Evolutionary conservation across 2,329 filamentous ascomycete genomes (phyloP).

Genomic region (Sphaceloma murrayae): DNA sequence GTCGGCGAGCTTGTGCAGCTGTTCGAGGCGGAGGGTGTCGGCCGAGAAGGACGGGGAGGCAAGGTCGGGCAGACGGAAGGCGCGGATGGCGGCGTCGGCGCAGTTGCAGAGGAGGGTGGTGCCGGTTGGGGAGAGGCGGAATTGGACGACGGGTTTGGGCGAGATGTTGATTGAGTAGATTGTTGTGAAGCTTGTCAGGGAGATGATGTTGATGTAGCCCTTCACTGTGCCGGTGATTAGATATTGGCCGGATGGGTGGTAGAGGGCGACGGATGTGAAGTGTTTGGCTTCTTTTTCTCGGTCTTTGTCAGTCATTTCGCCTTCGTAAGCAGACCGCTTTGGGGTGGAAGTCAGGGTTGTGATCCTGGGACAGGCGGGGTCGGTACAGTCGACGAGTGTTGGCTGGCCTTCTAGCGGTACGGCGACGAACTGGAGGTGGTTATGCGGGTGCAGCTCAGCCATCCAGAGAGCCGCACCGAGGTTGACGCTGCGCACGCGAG

Average conservation of each 20-base stretch:
- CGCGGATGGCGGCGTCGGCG: constrained; percentile 88
- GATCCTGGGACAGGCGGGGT: constrained; percentile 49
- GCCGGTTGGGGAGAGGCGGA: constrained; percentile 76
- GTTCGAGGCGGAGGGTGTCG: constrained; percentile 76
- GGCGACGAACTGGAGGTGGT: constrained; percentile 77
- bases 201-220: constrained; percentile 92
- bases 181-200: constrained; percentile 66
- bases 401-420: constrained; percentile 92
- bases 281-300: constrained; percentile 88
- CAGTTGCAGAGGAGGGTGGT: constrained; percentile 85
- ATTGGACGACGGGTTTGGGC: constrained; percentile 74
- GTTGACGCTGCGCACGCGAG: constrained; percentile 69
- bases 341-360: constrained; percentile 52
- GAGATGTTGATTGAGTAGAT: constrained; percentile 87
- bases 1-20: constrained; percentile 98
- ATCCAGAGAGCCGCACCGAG: constrained; percentile 93
- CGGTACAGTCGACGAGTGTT: constrained; percentile 61
- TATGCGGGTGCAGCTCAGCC: constrained; percentile 84
- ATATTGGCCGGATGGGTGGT: constrained; percentile 74
- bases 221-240: constrained; percentile 91
- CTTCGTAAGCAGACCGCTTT: constrained; percentile 59
- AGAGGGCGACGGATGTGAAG: constrained; percentile 85
- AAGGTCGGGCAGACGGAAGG: constrained; percentile 76
- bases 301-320: constrained; percentile 73
- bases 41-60: constrained; percentile 56